A percentile compares a stretch with the other conserved stretches of the same genome.
phyloP scores from a whole-genome alignment of 192 early-diverging fungal genomes.

The Glomus cerebriforme region DNA sequence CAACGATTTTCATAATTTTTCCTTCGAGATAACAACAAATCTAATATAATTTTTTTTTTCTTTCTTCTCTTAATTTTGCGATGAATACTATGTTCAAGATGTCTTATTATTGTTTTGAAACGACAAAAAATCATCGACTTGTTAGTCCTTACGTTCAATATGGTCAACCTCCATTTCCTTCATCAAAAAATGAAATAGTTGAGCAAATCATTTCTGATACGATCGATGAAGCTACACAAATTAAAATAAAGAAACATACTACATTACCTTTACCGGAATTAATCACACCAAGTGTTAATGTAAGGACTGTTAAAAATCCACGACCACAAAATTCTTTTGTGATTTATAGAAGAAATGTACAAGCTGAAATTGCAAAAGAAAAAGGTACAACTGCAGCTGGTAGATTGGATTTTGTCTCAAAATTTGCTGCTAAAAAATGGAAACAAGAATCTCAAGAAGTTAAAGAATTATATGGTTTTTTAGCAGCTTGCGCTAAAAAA shows the following conservation, averaged over 20 bases:
- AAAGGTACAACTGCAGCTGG: slow-evolving; percentile 4
- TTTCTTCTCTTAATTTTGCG: not conserved
- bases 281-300: slow-evolving; percentile 24
- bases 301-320: slow-evolving; percentile 20
- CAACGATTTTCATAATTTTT: too few relatives aligned
- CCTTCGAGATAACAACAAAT: too few relatives aligned
- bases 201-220: slow-evolving; percentile 16
- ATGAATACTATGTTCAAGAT: slow-evolving; percentile 17
- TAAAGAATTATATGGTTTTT: slow-evolving; percentile 12
- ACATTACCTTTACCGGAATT: slow-evolving; percentile 21
- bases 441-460: slow-evolving; percentile 12
- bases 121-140: slow-evolving; percentile 1
- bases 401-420: slow-evolving; percentile 21
- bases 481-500: not conserved
- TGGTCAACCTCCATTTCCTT: not conserved
- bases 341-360: slow-evolving; percentile 21
- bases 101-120: slow-evolving; percentile 25
- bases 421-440: slow-evolving; percentile 14
- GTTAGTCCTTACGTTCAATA: slow-evolving; percentile 3
- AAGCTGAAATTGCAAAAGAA: slow-evolving; percentile 22
- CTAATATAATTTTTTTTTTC: too few relatives aligned
- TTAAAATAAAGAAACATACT: slow-evolving; percentile 23
- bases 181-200: slow-evolving; percentile 19
- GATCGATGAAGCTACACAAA: not conserved
- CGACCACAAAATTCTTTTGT: slow-evolving; percentile 30